Evolutionary conservation across 2,329 filamentous ascomycete species (phyloP).

Genomic region (Alternaria brassicicola): DNA sequence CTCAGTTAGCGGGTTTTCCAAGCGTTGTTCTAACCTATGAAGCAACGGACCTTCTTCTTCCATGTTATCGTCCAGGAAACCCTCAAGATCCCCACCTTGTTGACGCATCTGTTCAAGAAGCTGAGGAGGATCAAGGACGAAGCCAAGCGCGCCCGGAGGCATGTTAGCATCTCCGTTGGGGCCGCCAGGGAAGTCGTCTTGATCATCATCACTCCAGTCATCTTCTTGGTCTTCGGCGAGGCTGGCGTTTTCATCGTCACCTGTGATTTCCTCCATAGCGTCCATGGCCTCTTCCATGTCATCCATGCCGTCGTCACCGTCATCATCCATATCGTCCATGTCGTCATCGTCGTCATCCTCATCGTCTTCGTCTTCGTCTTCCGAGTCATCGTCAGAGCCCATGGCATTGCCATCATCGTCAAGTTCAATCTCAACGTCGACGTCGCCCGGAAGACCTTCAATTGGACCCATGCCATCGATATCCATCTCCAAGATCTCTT

Average conservation of each 20-base stretch:
- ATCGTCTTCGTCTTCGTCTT: constrained; percentile 62
- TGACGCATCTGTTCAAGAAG: constrained; percentile 51
- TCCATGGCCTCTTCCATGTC: constrained; percentile 47
- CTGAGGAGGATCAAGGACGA: constrained; percentile 46
- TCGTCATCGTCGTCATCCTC: constrained; percentile 56
- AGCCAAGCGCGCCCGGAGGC: constrained; percentile 48
- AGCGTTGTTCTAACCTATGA: constrained; percentile 3
- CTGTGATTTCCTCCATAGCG: constrained; percentile 53
- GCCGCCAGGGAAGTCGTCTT: constrained; percentile 51
- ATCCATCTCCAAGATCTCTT: constrained; percentile 80
- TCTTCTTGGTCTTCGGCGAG: constrained; percentile 50
- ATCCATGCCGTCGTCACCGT: constrained; percentile 42
- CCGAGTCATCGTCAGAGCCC: constrained; percentile 60
- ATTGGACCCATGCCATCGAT: constrained; percentile 78
- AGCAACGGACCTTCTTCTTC: constrained; percentile 63
- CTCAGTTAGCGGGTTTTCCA: constrained; percentile 42
- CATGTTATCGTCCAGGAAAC: constrained; percentile 64
- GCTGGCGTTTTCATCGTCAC: constrained; percentile 56
- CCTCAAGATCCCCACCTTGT: constrained; percentile 53
- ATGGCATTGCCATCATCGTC: constrained; percentile 67
- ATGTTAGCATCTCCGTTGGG: constrained; percentile 61
- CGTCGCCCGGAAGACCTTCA: constrained; percentile 67
- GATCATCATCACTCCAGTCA: constrained; percentile 56
- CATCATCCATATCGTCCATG: constrained; percentile 56
- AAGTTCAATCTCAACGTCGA: constrained; percentile 87